Conservation (phyloP, 1,284 basidiomycete species). For the Papiliotrema fonsecae region DNA sequence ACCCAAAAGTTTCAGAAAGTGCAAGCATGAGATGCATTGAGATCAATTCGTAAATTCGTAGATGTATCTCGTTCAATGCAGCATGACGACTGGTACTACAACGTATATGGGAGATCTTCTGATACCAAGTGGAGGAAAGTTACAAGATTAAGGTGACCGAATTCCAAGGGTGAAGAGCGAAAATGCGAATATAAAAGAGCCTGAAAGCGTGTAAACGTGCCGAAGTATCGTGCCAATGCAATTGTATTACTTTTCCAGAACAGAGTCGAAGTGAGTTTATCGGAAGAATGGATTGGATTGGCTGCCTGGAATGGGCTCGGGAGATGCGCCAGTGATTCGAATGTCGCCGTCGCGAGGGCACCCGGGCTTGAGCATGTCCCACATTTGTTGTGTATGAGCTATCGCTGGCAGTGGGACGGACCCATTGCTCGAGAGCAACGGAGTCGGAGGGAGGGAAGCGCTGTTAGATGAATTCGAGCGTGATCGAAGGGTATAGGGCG, state of each 20-base stretch:
- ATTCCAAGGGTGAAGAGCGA: neutral
- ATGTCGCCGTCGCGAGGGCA: conserved; percentile 1
- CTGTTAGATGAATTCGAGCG: conserved; percentile 30
- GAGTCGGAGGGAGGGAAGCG: conserved; percentile 38
- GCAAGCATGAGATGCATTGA: neutral
- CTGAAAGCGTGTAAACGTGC: too few species aligned
- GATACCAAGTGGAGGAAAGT: too few species aligned
- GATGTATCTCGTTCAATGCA: neutral
- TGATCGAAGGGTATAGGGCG: conserved; percentile 24
- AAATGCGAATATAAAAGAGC: too few species aligned
- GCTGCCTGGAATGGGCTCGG: conserved; percentile 9
- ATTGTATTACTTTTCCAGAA: neutral
- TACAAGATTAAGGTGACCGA: too few species aligned
- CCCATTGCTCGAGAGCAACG: conserved; percentile 17
- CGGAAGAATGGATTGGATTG: conserved; percentile 20
- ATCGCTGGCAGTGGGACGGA: neutral
- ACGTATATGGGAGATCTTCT: too few species aligned
- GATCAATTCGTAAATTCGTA: neutral
- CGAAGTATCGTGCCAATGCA: too few species aligned
- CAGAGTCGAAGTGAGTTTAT: neutral
- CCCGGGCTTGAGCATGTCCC: conserved; percentile 9
- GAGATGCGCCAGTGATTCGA: conserved; percentile 12
- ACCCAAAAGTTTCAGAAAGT: too few species aligned
- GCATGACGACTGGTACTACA: neutral
- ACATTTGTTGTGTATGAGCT: conserved; percentile 2